Evolutionary conservation across 371 early-diverging fungal species (phyloP), one percentile per base, ranked within the genome.

Genomic region (Actinomortierella wolfii): DNA sequence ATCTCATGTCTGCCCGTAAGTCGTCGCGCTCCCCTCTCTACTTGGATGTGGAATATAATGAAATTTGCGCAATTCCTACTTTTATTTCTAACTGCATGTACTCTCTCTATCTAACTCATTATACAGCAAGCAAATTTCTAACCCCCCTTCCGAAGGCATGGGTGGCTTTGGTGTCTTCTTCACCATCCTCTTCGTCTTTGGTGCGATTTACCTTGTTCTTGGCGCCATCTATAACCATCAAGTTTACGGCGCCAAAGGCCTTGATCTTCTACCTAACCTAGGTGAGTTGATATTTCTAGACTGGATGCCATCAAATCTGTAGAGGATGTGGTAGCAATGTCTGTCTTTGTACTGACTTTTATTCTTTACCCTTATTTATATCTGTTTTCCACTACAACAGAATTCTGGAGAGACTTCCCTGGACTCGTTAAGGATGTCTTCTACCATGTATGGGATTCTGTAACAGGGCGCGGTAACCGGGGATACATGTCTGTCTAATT

Each of bases 391-490:
- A 18, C 3, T 9, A 3, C n/a, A 11, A 49, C 49, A 73, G 73
- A 67, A 17, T 73, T 73, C 42, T 66, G 66, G 67, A 66, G 57
- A 61, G 73, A 73, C n/a, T 73, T 73, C 47, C 73, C 73, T 2
- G 44, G 46, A n/a, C 67, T 73, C 8, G 67, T 73, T 2, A 46
- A 49, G 3, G 67, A 66, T 53, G 67, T 73, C 41, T 57, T 56
- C 46, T 67, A 60, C 28, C 66, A 66, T 15, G 59, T 73, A 18
- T 73, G 73, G 73, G 56, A 66, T 18, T 61, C 73, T 14, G 73
- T 62, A 28, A 73, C 73, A 2, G 73, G 67, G 18, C 62, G 73
- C 42, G 39, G 29, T 23, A 46, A 59, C 44, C 39, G 54, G n/a
- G 67, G 63, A 23, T 73, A 73, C 47, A 57, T 59, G 24, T 65